Conservation (phyloP, 345 rosid species). For the Excoecaria cochinchinensis region DNA sequence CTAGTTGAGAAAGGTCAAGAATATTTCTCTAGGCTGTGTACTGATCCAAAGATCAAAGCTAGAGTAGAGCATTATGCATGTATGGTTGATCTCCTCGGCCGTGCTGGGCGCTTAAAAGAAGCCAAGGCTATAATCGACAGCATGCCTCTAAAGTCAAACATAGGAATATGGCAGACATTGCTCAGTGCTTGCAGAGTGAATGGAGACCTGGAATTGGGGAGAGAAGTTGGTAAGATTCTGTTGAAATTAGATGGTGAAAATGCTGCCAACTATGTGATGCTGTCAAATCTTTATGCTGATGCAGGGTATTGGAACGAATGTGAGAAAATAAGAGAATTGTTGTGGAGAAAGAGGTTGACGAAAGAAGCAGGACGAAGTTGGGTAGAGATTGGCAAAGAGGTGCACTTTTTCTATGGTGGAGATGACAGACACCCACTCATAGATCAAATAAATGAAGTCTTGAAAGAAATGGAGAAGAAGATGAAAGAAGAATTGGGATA, state of each 20-base stretch:
- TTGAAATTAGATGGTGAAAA: slow-evolving; percentile 53
- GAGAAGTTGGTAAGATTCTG: slow-evolving; percentile 62
- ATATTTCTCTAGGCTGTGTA: slow-evolving; percentile 50
- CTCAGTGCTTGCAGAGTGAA: slow-evolving; percentile 81
- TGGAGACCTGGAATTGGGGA: slow-evolving; percentile 60
- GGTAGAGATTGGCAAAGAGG: slow-evolving; percentile 72
- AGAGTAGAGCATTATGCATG: slow-evolving; percentile 84
- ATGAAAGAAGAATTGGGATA: slow-evolving; percentile 72
- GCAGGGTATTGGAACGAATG: slow-evolving; percentile 67
- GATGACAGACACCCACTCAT: slow-evolving; percentile 53
- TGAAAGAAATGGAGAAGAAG: slow-evolving; percentile 64
- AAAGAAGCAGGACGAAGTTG: slow-evolving; percentile 85
- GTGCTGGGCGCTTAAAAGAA: slow-evolving; percentile 73
- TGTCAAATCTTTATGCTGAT: slow-evolving; percentile 76
- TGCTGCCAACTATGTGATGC: slow-evolving; percentile 76
- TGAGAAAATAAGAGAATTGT: slow-evolving; percentile 55
- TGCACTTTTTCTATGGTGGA: slow-evolving; percentile 62
- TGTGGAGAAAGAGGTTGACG: slow-evolving; percentile 49
- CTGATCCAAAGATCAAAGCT: slow-evolving; percentile 38
- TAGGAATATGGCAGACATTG: slow-evolving; percentile 88
- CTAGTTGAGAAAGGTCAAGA: slow-evolving; percentile 59
- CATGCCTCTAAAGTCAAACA: slow-evolving; percentile 65
- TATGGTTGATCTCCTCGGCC: slow-evolving; percentile 79
- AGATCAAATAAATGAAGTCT: slow-evolving; percentile 43
- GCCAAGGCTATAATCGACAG: slow-evolving; percentile 60